Base-by-base conservation (phyloP, 2,329 filamentous ascomycete species). In the Paramyrothecium roridum region DNA sequence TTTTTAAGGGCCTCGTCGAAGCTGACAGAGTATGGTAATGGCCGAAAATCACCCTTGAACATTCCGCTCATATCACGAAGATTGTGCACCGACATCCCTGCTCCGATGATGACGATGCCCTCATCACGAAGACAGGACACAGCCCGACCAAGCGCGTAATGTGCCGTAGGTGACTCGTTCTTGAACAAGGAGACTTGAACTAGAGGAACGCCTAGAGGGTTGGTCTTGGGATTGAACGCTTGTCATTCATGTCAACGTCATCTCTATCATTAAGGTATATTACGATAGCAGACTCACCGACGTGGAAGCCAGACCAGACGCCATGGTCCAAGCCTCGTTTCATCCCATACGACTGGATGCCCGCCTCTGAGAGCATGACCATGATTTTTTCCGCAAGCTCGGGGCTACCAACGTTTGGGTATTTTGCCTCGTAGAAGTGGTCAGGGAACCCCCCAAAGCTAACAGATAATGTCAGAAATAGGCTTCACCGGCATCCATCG, bases 1-100 rank as follows among this genome's bases (percentile, higher is more conserved):
- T 88, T 82, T 62, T 86, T 85, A 47, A 93, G 73, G 2, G 86
- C 84, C 48, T 85, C 78, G 59, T 93, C 84, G 62, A 91, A 92
- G 52, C 78, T 82, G 37, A 78, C 75, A 2, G 81, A 72, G 63
- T 87, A 87, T 12, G 84, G 80, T 62, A 85, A 58, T 1, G 82
- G 79, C 11, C 58, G 54, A 12, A 74, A 70, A 48, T 76, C 70
- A 8, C 75, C 76, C 46, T 64, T 61, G 13, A 59, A 63, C 61
- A 68, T 60, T 46, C 57, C 55, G 22, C 62, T 57, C 60, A 76
- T 74, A 16, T 89, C 83, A 1, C 82, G 76, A 37, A 89, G 73
- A 61, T 90, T 90, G 63, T 90, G 87, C 21, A 89, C 88, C 1
- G 87, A 86, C 87, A 91, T 91, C 12, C 89, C 89, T 1, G 87